Base-by-base conservation (phyloP, 23 red algal species). In the Gracilaria gracilis region DNA sequence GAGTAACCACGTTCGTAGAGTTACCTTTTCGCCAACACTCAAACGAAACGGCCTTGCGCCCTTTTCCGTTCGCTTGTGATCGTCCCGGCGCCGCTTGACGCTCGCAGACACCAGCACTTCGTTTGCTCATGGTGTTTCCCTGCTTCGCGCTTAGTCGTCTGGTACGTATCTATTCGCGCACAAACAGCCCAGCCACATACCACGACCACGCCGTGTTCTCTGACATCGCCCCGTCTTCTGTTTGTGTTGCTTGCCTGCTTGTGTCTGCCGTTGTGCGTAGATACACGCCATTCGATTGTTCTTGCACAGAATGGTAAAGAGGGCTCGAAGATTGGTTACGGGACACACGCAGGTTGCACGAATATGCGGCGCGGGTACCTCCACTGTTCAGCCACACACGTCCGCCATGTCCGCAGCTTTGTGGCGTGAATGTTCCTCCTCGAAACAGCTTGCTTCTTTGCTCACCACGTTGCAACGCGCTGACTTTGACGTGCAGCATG, bases 291-390 rank as follows among this genome's bases (percentile, higher is more conserved):
- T 91, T 46, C 75, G 61, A 17, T 58, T 81, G 0, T 82, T 91
- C 38, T 16, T 91, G 40, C 75, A 83, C 61, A 82, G 76, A 81
- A 91, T 91, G 88, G 88, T 91, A 19, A 91, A 91, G 65, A 75
- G 88, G 20, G 62, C 78, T 12, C 48, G 88, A 37, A 51, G 79
- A 51, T 19, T 83, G 25, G 57, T 83, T 21, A 82, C 53, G 2
- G 88, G 88, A 34, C 75, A 81, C 40, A 72, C 61, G 20, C 48
- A 70, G 65, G 57, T 91, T 7, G 88, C 75, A 4, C 50, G 88
- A 6, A 91, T 91, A 11, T 91, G 88, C 79, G 71, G 50, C 39
- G 48, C 37, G 9, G 19, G 28, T 9, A 23, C 39, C 35, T 11
- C 55, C 20, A 21, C 88, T 6, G 20, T 57, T 7, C 15, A 35